Conservation (phyloP, 2,329 filamentous ascomycete genomes). For the Blastomyces parvus region DNA sequence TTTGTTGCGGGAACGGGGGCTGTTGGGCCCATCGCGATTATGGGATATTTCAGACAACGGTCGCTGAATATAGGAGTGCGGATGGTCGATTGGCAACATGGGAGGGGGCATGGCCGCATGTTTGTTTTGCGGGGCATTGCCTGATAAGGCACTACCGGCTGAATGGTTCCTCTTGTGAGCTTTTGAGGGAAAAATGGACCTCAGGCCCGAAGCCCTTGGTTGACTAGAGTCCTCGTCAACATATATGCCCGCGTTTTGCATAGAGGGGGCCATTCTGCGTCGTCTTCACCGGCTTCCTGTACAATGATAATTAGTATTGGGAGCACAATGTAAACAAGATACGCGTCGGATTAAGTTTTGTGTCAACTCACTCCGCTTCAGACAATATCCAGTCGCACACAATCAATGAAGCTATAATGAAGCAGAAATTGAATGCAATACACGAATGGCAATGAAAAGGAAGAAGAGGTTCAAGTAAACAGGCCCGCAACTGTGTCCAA, state of each 20-base stretch:
- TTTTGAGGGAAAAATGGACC: slow-evolving; percentile 45
- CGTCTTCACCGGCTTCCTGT: neutral
- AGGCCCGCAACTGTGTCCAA: neutral
- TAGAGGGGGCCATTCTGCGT: slow-evolving; percentile 26
- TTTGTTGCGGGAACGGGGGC: slow-evolving; percentile 25
- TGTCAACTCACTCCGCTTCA: neutral
- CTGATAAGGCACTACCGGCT: slow-evolving; percentile 26
- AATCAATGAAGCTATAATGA: neutral
- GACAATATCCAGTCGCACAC: too few relatives aligned
- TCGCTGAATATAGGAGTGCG: slow-evolving; percentile 30
- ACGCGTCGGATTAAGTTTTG: neutral
- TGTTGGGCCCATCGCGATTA: slow-evolving; percentile 27
- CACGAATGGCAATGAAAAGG: neutral
- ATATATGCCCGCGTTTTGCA: slow-evolving; percentile 28
- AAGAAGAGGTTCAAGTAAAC: neutral
- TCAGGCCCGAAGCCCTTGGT: slow-evolving; percentile 40
- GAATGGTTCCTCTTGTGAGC: slow-evolving; percentile 41
- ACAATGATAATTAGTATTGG: neutral
- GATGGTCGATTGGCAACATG: slow-evolving; percentile 43
- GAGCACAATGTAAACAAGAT: neutral
- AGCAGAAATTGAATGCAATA: neutral
- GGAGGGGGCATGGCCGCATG: slow-evolving; percentile 28
- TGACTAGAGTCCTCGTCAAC: slow-evolving; percentile 29
- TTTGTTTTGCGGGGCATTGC: slow-evolving; percentile 14
- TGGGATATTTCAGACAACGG: slow-evolving; percentile 30